Evolutionary conservation across 306 rosid genomes (phyloP), one percentile per base, ranked within the genome.

Genomic region (Acacia confusa): DNA sequence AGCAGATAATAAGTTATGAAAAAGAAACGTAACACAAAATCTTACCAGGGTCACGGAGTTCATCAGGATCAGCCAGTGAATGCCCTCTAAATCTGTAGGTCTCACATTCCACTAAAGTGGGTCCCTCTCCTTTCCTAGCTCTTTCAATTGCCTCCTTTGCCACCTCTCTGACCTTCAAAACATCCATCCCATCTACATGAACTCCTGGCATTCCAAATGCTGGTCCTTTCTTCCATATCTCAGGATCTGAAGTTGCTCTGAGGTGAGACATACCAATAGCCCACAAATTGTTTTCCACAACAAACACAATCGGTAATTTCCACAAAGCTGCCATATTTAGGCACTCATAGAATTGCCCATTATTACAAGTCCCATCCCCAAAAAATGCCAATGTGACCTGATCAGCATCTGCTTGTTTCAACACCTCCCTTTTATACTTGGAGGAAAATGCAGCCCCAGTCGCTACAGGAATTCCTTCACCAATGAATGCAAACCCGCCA

Each of bases 1-100:
- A 70, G 41, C 17, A 60, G 40, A 65, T 41, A 78, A 13, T 20
- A 71, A 66, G 75, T 44, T 28, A 27, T 48, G 68, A 72, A 70
- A 81, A 64, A 58, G 25, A 85, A 70, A 58, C n/a, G 76, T 27
- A 48, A 78, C 44, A 63, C 34, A 85, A 79, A 75, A 66, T 85
- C 98, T 89, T 55, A 96, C 99, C 94, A 25, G 97, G 97, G 94
- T 96, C 98, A 86, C 99, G 99, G 68, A 96, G 99, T 92, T 96
- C 99, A 81, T 96, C 99, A 1, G 99, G 99, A 83, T 96, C 99
- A 77, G 99, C 99, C 89, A 96, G 86, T 24, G 99, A 96, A 79
- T 96, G 99, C 86, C 99, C 99, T 84, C 99, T 93, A 79, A 93
- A 93, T 86, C 99, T 91, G 57, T 93, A 96, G 66, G 99, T 96